Conservation (phyloP, 2,329 filamentous ascomycete species). For the Alternaria hordeiaustralica region DNA sequence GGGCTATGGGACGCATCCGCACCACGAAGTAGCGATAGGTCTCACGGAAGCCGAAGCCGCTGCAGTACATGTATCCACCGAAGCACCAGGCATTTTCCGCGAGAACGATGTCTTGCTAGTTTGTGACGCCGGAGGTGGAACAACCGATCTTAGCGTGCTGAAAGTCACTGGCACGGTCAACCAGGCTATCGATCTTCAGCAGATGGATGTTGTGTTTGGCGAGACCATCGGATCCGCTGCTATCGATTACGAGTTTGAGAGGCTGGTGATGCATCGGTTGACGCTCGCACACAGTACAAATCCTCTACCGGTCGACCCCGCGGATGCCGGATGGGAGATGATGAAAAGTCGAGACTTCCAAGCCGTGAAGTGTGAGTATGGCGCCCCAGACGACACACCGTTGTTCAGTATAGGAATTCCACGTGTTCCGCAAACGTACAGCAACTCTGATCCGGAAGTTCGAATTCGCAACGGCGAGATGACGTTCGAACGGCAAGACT, state of each 20-base stretch:
- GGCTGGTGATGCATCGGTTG: slow-evolving; percentile 41
- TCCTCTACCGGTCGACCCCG: slow-evolving; percentile 38
- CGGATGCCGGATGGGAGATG: slow-evolving; percentile 51
- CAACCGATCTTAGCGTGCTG: slow-evolving; percentile 51
- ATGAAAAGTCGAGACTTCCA: slow-evolving; percentile 51
- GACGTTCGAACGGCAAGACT: slow-evolving; percentile 40
- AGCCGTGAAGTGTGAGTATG: slow-evolving; percentile 51
- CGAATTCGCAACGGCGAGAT: slow-evolving; percentile 45
- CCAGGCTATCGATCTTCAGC: slow-evolving; percentile 37
- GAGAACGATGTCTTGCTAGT: slow-evolving; percentile 56
- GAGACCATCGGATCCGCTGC: slow-evolving; percentile 52
- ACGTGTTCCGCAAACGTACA: slow-evolving; percentile 38
- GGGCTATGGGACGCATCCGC: slow-evolving; percentile 55
- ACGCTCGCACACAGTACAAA: slow-evolving; percentile 32
- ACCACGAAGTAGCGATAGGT: slow-evolving; percentile 53
- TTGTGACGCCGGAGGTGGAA: slow-evolving; percentile 61
- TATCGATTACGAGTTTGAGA: slow-evolving; percentile 51
- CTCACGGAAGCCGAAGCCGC: slow-evolving; percentile 63
- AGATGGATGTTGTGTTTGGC: slow-evolving; percentile 49
- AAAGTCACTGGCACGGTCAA: slow-evolving; percentile 39
- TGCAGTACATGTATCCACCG: slow-evolving; percentile 56
- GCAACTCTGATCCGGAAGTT: slow-evolving; percentile 36
- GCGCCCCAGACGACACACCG: slow-evolving; percentile 44
- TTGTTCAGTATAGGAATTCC: slow-evolving; percentile 48
- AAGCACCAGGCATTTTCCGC: slow-evolving; percentile 44